Evolutionary conservation across 2,329 filamentous ascomycete species (phyloP), one percentile per base, ranked within the genome.

Genomic region (Cyphellophora europaea): DNA sequence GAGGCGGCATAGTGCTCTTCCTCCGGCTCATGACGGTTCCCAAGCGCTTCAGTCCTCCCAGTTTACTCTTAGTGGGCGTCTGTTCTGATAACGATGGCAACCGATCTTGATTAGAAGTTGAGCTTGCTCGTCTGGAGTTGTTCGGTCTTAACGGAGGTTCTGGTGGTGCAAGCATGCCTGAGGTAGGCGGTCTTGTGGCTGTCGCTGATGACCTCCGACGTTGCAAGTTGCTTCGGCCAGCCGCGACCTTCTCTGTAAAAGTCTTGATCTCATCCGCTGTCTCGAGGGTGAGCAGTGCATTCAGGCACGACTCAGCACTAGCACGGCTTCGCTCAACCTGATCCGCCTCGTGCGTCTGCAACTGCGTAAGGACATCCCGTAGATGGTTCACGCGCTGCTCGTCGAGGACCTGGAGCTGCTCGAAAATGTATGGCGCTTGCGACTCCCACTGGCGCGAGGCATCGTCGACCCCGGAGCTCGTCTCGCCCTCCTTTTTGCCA

Each of bases 401-500:
- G 54, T 98, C 91, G 19, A 93, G 67, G 5, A 84, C 81, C 57
- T 98, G 91, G 16, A 98, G 73, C 41, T 80, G 82, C 61, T 98
- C 91, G 53, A 93, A 95, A 41, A 95, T 82, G 59, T 85, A 96
- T 1, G 91, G 91, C 11, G 91, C 86, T 57, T 94, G 87, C 1
- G 86, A 87, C 37, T 94, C 80, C 91, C 91, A 98, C 55, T 93
- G 82, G 46, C 80, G 73, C 29, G 71, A 75, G n/a, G 86, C 81
- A 41, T 77, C 77, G 44, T 93, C 83, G 28, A 93, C 74, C 45
- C 78, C 79, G 12, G 75, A 67, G 8, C 75, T 71, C 58, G 91
- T 93, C 39, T 77, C 75, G 2, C 79, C 72, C 50, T 56, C 57
- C 34, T 77, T 87, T 59, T 80, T 86, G 35, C 72, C 72, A 41